Base-by-base conservation (phyloP, 148 eudicot genomes). In the Spergularia bocconei region DNA sequence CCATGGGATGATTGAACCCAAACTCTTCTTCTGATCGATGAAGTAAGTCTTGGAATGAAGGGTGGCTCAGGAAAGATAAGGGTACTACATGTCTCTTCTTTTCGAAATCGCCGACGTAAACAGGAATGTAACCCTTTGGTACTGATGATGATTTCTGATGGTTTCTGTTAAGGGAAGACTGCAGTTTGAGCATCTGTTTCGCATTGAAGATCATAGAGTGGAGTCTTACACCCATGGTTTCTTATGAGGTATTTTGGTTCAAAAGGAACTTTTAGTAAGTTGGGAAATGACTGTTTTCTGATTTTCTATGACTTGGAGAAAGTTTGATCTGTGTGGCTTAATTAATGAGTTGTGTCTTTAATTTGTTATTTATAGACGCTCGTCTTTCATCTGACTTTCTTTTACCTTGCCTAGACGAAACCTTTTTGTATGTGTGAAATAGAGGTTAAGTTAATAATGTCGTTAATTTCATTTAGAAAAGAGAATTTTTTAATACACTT, bases 1-100 rank as follows among this genome's bases (percentile, higher is more conserved):
- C 88, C 86, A 81, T 85, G 0, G 88, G 87, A 79, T 85, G 90
- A 69, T 84, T 60, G 39, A 68, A 89, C 16, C 82, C 88, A 11
- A 81, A 87, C 61, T 89, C 85, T 75, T 85, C 87, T 64, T 87
- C 85, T 2, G 86, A 83, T 7, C 21, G 71, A 2, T 53, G 75
- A 29, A 84, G 77, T 75, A 85, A 71, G 36, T 73, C 79, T 71
- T 72, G 83, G 29, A 89, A 89, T 7, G 77, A 79, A 70, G 86
- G 89, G 53, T 84, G 84, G 17, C 76, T 86, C 73, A 89, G 72
- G 83, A 77, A 84, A 10, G 90, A 65, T 16, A 87, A 25, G 0
- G 88, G 90, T 21, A 89, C 82, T 4, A 87, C 84, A 53, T 75
- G 77, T n/a, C 87, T 77, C 64, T 54, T 85, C 75, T 71, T 80